Evolutionary conservation across 345 rosid species (phyloP).

Genomic region (Durio zibethinus): DNA sequence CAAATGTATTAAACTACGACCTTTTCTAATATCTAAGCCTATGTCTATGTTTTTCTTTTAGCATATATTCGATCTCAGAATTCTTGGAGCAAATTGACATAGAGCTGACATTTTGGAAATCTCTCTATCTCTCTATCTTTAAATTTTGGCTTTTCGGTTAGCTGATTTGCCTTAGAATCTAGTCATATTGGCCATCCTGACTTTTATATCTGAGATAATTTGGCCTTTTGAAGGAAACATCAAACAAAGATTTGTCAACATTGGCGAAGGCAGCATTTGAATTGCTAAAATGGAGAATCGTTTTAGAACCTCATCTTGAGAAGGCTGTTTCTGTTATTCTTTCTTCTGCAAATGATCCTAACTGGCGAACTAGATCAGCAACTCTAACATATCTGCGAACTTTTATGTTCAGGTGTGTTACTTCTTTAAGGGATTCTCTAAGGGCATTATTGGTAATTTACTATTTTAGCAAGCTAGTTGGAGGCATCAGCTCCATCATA

Average conservation of each 20-base stretch:
- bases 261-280: slow-evolving; percentile 95
- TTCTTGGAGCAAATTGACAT: slow-evolving; percentile 16
- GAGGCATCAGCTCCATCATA: background rate
- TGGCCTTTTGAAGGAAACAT: slow-evolving; percentile 71
- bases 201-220: slow-evolving; percentile 22
- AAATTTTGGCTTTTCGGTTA: background rate
- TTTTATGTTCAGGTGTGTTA: slow-evolving; percentile 86
- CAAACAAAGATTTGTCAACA: slow-evolving; percentile 89
- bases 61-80: background rate
- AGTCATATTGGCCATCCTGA: background rate
- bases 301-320: slow-evolving; percentile 76
- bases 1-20: background rate
- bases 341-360: slow-evolving; percentile 68
- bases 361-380: slow-evolving; percentile 98
- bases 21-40: background rate
- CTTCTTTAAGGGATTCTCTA: slow-evolving; percentile 6
- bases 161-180: background rate
- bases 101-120: background rate
- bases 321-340: slow-evolving; percentile 67
- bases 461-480: slow-evolving; percentile 5
- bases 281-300: slow-evolving; percentile 88
- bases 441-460: background rate
- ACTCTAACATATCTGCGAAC: slow-evolving; percentile 84
- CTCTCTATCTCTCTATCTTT: background rate
- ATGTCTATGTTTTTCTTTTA: background rate